phyloP scores from a whole-genome alignment of 148 eudicot genomes.

The Silene uniflora region DNA sequence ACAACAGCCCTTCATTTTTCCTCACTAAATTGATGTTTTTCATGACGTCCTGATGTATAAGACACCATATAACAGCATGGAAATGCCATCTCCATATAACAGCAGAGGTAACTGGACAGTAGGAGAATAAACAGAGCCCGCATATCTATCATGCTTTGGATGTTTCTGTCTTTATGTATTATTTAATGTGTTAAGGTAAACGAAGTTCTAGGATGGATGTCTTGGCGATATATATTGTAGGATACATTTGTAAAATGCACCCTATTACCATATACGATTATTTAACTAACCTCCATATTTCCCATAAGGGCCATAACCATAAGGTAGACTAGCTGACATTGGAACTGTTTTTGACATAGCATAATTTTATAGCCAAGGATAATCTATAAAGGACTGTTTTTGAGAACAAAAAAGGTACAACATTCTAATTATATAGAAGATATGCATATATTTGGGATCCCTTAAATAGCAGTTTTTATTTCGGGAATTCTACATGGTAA shows the following conservation, averaged over 20 bases:
- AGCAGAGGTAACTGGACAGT: not conserved
- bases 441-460: no score
- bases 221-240: not conserved
- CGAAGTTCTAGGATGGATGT: not conserved
- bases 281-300: no score
- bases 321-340: no score
- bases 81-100: not conserved
- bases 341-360: no score
- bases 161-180: not conserved
- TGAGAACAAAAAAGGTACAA: no score
- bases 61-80: not conserved
- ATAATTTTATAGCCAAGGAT: no score
- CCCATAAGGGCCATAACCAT: no score
- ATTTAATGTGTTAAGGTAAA: no score
- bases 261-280: not conserved
- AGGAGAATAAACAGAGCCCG: not conserved
- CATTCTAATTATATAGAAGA: no score
- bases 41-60: not conserved
- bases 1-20: not conserved
- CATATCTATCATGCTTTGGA: not conserved
- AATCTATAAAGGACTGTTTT: no score
- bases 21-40: not conserved
- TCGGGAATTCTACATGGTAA: no score
- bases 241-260: not conserved
- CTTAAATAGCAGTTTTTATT: no score